These are phyloP conservation scores for Ophidiomyces ophidiicola DNA, from an alignment of 2,329 filamentous ascomycete genomes.

Conservation along the genomic window DNA sequence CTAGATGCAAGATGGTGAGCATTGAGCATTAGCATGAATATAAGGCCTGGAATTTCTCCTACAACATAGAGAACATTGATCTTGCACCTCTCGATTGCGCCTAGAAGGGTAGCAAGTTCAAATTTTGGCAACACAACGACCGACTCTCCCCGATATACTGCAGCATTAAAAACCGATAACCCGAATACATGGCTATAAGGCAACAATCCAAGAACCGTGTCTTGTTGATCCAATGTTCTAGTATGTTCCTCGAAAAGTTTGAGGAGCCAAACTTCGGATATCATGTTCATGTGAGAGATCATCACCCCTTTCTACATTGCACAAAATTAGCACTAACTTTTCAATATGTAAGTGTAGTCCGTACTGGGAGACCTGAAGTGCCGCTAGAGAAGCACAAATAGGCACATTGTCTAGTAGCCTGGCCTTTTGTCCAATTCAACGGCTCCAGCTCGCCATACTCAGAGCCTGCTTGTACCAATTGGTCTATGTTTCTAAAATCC, in stretches of 20 bases:
- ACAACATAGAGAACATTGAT: constrained; percentile 55
- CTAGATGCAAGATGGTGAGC: constrained; percentile 8
- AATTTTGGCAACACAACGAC: constrained; percentile 62
- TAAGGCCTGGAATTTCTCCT: constrained; percentile 1
- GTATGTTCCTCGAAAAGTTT: constrained; percentile 35
- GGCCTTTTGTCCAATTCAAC: constrained; percentile 50
- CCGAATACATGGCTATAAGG: constrained; percentile 67
- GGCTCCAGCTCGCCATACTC: constrained; percentile 43
- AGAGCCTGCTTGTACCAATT: constrained; percentile 48
- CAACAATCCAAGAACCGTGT: constrained; percentile 49
- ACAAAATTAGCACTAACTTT: background rate
- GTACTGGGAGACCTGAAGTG: constrained; percentile 57
- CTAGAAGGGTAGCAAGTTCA: constrained; percentile 49
- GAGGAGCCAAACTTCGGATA: constrained; percentile 55
- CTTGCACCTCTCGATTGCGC: constrained; percentile 50
- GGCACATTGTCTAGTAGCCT: constrained; percentile 52
- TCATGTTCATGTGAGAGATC: constrained; percentile 61
- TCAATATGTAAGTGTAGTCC: constrained; percentile 16
- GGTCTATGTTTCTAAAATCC: constrained; percentile 48
- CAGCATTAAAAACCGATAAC: constrained; percentile 50
- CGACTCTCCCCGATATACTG: constrained; percentile 54
- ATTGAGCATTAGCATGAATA: constrained; percentile 1
- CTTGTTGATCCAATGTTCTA: constrained; percentile 36
- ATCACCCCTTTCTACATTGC: constrained; percentile 56
- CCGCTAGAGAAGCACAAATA: constrained; percentile 64